Percentiles rank a stretch among this genome's conserved stretches.
phyloP scores from a whole-genome alignment of 495 filamentous ascomycete species.

The Jackrogersella multiformis region DNA sequence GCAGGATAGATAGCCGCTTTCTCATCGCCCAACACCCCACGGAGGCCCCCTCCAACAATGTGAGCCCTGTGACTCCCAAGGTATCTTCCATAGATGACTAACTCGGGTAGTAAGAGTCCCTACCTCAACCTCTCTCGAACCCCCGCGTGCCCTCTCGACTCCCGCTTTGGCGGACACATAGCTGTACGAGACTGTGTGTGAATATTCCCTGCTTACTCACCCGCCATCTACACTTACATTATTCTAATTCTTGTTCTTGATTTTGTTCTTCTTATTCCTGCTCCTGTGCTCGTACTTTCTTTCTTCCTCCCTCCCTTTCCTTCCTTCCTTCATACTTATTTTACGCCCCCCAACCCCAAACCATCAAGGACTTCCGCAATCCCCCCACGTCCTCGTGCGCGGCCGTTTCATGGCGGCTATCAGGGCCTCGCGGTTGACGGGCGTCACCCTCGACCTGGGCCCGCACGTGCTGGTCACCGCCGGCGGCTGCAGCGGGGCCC shows the following conservation, averaged over 20 bases:
- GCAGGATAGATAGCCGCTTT: background rate
- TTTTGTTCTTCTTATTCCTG: too few species aligned
- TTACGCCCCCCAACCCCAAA: background rate
- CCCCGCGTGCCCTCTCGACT: too few species aligned
- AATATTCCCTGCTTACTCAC: too few species aligned
- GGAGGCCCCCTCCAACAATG: background rate
- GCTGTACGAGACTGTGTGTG: too few species aligned
- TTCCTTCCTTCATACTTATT: too few species aligned
- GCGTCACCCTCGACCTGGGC: background rate
- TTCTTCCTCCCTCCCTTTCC: too few species aligned
- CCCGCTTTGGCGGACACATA: too few species aligned
- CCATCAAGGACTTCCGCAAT: background rate
- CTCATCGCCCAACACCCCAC: background rate
- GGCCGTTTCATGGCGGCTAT: too few species aligned
- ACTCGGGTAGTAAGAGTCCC: background rate
- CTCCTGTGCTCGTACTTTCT: too few species aligned
- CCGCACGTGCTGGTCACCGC: constrained; percentile 11
- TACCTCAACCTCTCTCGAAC: background rate
- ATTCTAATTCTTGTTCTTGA: too few species aligned
- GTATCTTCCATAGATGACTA: background rate
- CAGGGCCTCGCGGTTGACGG: background rate
- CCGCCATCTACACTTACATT: too few species aligned
- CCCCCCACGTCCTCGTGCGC: background rate
- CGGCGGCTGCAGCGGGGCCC: background rate
- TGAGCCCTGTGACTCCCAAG: background rate